Conservation (phyloP, 2,329 filamentous ascomycete species). For the Colletotrichum spinosum region DNA sequence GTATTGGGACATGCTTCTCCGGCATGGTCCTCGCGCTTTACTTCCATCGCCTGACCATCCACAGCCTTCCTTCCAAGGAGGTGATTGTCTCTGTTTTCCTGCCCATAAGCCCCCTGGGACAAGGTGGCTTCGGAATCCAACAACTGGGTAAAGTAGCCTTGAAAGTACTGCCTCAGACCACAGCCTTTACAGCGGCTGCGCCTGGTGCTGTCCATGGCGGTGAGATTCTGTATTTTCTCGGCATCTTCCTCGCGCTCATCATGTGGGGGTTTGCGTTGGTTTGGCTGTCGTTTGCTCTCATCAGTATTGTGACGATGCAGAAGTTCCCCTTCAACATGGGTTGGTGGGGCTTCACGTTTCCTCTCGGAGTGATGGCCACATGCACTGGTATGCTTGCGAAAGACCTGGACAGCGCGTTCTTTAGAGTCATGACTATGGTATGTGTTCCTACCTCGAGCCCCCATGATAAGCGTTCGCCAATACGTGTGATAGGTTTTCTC, state of each 20-base stretch:
- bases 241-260: conserved; percentile 57
- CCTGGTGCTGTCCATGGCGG: conserved; percentile 54
- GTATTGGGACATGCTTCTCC: conserved; percentile 69
- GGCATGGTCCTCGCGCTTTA: conserved; percentile 75
- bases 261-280: conserved; percentile 60
- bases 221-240: conserved; percentile 68
- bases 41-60: conserved; percentile 74
- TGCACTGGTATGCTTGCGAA: conserved; percentile 53
- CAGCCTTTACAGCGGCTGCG: conserved; percentile 58
- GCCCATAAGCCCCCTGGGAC: conserved; percentile 74
- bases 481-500: conserved; percentile 50
- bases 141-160: conserved; percentile 62
- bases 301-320: conserved; percentile 51
- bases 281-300: conserved; percentile 57
- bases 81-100: conserved; percentile 76
- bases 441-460: conserved; percentile 8
- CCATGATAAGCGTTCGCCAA: neutral
- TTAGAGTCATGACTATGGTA: conserved; percentile 54
- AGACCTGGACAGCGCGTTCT: conserved; percentile 57
- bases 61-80: conserved; percentile 74
- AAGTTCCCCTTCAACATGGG: conserved; percentile 59
- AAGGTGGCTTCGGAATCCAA: conserved; percentile 71
- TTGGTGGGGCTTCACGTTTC: conserved; percentile 62
- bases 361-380: conserved; percentile 57
- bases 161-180: conserved; percentile 51